Evolutionary conservation across 768 basidiomycete species (phyloP).

Genomic region (Tulasnella sp.): DNA sequence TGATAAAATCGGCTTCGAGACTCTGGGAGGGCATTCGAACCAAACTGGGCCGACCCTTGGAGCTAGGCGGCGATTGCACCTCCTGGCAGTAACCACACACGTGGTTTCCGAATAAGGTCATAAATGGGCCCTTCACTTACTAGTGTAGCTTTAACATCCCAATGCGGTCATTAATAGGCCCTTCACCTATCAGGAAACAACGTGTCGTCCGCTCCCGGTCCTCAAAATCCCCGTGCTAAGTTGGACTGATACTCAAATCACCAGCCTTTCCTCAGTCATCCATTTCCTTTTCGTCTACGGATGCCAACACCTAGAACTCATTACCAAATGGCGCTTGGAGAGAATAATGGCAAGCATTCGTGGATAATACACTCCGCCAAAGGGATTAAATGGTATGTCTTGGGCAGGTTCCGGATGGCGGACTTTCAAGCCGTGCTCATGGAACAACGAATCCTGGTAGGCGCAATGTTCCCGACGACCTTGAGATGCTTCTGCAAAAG

Average conservation of each 20-base stretch:
- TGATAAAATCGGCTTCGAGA: too few relatives aligned
- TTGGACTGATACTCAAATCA: neutral
- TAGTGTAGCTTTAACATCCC: neutral
- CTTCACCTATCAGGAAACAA: neutral
- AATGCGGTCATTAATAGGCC: neutral
- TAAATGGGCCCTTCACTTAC: neutral
- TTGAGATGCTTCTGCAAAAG: too few relatives aligned
- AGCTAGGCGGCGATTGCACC: neutral
- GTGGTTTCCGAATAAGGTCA: neutral
- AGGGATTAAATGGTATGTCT: constrained; percentile 4
- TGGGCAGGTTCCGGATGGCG: too few relatives aligned
- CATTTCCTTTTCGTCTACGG: neutral
- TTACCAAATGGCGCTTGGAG: constrained; percentile 13
- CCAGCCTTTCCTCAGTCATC: too few relatives aligned
- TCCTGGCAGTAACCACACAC: neutral
- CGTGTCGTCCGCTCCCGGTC: neutral
- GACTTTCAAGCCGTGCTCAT: too few relatives aligned
- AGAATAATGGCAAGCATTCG: neutral
- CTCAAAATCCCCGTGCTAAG: neutral
- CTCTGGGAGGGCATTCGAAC: too few relatives aligned
- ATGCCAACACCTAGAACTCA: constrained; percentile 9
- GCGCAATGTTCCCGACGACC: too few relatives aligned
- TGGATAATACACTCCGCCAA: constrained; percentile 14
- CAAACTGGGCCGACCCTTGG: too few relatives aligned
- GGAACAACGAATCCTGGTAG: too few relatives aligned